phyloP scores from a whole-genome alignment of 306 rosid genomes.

The Canavalia ensiformis region DNA sequence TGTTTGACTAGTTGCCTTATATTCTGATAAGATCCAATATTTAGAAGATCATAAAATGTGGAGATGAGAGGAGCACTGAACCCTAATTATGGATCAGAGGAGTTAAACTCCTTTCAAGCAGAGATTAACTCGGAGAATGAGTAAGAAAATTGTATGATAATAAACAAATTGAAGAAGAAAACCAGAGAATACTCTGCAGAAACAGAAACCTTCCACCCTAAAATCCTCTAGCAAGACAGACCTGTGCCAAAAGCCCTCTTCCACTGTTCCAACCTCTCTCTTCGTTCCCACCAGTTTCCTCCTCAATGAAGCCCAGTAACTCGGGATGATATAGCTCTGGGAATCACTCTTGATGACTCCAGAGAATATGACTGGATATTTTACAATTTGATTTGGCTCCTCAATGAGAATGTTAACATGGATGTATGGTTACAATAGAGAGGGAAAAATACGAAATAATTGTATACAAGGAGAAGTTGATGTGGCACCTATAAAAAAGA shows the following conservation, averaged over 20 bases:
- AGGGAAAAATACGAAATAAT: too few relatives aligned
- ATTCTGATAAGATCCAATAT: neutral
- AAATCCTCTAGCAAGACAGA: neutral
- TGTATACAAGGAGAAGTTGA: too few relatives aligned
- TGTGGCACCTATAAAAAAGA: too few relatives aligned
- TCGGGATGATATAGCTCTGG: too few relatives aligned
- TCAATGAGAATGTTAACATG: too few relatives aligned
- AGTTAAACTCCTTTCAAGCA: conserved; percentile 10
- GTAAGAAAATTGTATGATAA: conserved; percentile 1
- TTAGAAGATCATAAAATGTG: neutral
- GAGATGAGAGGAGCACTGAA: conserved; percentile 5
- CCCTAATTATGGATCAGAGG: conserved; percentile 9
- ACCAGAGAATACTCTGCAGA: neutral
- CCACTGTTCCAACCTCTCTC: neutral
- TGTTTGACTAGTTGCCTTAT: conserved; percentile 16
- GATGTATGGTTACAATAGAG: too few relatives aligned
- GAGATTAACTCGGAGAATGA: conserved; percentile 10
- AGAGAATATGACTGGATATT: too few relatives aligned
- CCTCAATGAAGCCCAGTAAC: neutral
- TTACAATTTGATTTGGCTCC: too few relatives aligned
- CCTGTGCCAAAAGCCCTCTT: neutral
- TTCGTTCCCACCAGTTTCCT: neutral
- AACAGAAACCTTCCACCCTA: neutral
- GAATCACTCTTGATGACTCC: neutral
- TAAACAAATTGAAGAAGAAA: conserved; percentile 21